phyloP scores from a whole-genome alignment of 139 green algal species.

The Asterochloris sp. region DNA sequence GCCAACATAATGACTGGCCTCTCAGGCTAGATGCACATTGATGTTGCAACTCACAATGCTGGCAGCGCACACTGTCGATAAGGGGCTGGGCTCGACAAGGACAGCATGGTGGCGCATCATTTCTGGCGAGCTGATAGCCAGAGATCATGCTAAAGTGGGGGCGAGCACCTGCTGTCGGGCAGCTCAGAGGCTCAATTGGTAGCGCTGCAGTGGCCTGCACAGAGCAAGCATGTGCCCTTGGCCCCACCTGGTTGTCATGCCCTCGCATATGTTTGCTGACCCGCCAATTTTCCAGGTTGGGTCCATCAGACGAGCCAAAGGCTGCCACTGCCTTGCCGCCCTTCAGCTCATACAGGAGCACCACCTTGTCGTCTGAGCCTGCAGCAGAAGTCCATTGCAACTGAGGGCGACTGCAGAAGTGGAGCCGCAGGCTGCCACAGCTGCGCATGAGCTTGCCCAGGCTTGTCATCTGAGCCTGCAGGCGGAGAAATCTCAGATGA shows the following conservation, averaged over 20 bases:
- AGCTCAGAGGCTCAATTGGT: background rate
- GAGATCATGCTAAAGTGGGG: too few species aligned
- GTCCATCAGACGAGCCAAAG: conserved; percentile 53
- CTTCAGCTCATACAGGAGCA: conserved; percentile 66
- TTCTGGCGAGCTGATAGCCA: too few species aligned
- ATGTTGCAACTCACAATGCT: too few species aligned
- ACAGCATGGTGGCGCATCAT: too few species aligned
- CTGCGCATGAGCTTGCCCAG: conserved; percentile 24
- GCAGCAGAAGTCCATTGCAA: background rate
- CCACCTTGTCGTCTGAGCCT: conserved; percentile 74
- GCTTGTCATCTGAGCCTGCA: too few species aligned
- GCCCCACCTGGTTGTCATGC: conserved; percentile 45
- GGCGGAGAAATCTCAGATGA: too few species aligned
- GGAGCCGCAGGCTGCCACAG: background rate
- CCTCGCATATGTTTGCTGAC: conserved; percentile 49
- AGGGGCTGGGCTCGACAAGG: too few species aligned
- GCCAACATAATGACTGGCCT: too few species aligned
- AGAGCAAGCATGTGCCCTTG: too few species aligned
- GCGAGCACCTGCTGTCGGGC: too few species aligned
- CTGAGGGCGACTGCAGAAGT: background rate
- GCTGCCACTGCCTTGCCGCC: conserved; percentile 35
- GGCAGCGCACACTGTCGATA: too few species aligned
- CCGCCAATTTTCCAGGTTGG: conserved; percentile 89
- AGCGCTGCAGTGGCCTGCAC: background rate
- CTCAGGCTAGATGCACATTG: too few species aligned